A percentile compares a stretch with the other conserved stretches of the same genome.
Conservation (phyloP, 1,284 basidiomycete genomes). For the Uromyces viciae-fabae region DNA sequence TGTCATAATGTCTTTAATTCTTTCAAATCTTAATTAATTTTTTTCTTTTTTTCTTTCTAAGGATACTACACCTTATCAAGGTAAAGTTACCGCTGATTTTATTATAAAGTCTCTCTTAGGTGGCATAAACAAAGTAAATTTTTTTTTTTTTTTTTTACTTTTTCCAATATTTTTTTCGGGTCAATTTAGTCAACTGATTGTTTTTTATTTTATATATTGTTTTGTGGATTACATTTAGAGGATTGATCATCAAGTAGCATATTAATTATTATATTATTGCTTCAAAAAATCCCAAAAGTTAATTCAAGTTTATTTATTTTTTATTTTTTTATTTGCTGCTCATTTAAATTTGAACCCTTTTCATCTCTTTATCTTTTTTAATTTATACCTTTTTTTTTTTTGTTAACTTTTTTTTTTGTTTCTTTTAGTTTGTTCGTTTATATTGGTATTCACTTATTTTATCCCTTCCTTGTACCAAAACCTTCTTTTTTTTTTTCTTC, state of each 20-base stretch:
- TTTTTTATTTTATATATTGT: neutral
- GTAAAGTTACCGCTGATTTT: constrained; percentile 26
- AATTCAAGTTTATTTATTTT: neutral
- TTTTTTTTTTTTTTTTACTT: neutral
- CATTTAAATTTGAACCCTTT: no score
- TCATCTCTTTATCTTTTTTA: no score
- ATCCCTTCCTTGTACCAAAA: no score
- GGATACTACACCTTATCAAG: constrained; percentile 44
- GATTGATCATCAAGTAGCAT: constrained; percentile 16
- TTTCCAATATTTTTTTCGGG: neutral
- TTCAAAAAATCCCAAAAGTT: neutral
- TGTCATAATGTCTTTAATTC: no score
- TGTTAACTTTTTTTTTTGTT: no score
- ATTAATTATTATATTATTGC: neutral
- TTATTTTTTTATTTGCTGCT: neutral
- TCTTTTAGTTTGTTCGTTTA: no score
- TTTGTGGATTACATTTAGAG: neutral
- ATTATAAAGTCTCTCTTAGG: constrained; percentile 33
- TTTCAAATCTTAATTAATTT: neutral
- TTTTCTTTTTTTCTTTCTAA: neutral
- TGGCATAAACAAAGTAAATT: constrained; percentile 39
- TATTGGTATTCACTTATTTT: neutral
- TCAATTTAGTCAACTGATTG: neutral
- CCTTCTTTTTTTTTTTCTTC: neutral
- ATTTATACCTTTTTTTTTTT: no score